Conservation (phyloP, 805 yeast genomes). For the Yarrowia divulgata region DNA sequence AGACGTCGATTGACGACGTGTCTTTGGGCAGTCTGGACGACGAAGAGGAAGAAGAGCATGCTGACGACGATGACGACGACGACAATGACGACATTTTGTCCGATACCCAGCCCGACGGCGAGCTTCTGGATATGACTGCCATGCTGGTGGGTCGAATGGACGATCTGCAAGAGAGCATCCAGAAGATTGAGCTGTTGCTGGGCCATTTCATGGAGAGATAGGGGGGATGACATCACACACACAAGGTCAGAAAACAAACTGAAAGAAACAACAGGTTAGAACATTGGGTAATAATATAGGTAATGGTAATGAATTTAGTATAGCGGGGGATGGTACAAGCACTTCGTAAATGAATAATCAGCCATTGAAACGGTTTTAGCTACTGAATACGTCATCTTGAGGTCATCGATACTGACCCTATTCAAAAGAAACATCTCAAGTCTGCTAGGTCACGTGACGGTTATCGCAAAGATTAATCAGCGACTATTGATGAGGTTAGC, state of each 20-base stretch:
- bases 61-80: conserved; percentile 4
- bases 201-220: conserved; percentile 22
- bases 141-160: conserved; percentile 31
- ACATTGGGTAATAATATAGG: conserved; percentile 32
- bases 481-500: no score
- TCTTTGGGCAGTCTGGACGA: conserved; percentile 32
- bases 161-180: conserved; percentile 30
- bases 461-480: no score
- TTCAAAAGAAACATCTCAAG: no score
- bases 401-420: no score
- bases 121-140: conserved; percentile 30
- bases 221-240: no score
- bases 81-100: conserved; percentile 27
- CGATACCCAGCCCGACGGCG: conserved; percentile 32
- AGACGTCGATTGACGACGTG: conserved; percentile 25
- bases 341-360: no score
- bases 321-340: no score
- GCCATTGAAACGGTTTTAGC: no score
- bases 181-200: conserved; percentile 31
- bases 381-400: no score
- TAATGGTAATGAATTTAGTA: background rate
- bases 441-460: no score
- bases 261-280: background rate
- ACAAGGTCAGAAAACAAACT: background rate
- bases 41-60: conserved; percentile 22